phyloP scores from a whole-genome alignment of 2,329 filamentous ascomycete genomes.

The Colletotrichum sp. region DNA sequence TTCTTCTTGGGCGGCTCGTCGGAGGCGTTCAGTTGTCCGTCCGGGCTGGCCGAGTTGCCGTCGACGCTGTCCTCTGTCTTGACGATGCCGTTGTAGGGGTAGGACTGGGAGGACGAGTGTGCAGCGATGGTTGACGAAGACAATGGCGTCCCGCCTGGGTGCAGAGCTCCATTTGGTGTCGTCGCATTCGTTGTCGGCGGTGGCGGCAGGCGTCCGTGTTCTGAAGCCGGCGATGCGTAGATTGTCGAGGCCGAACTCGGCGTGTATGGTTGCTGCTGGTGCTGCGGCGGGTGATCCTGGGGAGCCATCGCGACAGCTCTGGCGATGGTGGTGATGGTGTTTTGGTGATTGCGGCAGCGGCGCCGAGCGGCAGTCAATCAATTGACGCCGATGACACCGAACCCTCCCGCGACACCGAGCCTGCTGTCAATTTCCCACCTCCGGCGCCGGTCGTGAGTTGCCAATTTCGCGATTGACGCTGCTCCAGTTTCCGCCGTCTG shows the following conservation, averaged over 20 bases:
- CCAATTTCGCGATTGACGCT: neutral
- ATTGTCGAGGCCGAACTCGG: slow-evolving; percentile 6
- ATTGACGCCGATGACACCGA: neutral
- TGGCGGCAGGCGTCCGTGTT: slow-evolving; percentile 1
- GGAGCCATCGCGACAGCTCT: neutral
- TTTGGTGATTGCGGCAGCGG: neutral
- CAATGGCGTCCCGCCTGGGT: neutral
- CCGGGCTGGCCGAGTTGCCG: slow-evolving; percentile 7
- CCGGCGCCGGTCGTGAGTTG: neutral
- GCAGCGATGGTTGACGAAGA: neutral
- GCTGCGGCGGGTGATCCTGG: neutral
- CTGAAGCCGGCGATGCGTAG: slow-evolving; percentile 13
- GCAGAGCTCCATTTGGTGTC: neutral
- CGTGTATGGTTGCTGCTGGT: neutral
- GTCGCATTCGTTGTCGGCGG: neutral
- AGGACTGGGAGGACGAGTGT: neutral
- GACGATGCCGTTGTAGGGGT: neutral
- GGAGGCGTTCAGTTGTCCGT: neutral
- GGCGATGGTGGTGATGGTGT: neutral
- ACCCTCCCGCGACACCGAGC: neutral
- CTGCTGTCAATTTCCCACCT: neutral
- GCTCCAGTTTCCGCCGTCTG: neutral
- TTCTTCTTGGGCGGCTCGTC: slow-evolving; percentile 64
- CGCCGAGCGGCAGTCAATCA: neutral
- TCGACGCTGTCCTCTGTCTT: slow-evolving; percentile 7